Evolutionary conservation across 306 rosid species (phyloP).

Genomic region (Prunus mira): DNA sequence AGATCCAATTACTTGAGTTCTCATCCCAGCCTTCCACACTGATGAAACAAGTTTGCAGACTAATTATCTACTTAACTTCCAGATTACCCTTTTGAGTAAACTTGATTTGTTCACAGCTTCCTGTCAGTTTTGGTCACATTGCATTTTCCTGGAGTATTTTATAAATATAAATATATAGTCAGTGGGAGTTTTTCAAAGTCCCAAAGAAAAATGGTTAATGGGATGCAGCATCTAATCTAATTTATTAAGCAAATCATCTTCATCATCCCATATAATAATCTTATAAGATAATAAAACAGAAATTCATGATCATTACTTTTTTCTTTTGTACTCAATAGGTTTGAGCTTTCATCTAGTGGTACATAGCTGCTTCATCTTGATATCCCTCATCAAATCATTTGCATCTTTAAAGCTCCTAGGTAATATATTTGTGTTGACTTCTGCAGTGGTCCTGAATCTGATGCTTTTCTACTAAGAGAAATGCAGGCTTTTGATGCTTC

Average conservation of each 20-base stretch:
- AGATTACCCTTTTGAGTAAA: no score
- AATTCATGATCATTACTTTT: not conserved
- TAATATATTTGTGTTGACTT: constrained; percentile 17
- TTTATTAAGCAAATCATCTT: not conserved
- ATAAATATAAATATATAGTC: not conserved
- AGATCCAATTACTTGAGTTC: no score
- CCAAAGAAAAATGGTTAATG: not conserved
- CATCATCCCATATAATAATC: constrained; percentile 1
- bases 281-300: not conserved
- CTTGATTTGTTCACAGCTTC: no score
- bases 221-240: constrained; percentile 6
- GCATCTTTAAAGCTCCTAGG: not conserved
- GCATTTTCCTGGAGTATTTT: no score
- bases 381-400: constrained; percentile 6
- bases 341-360: not conserved
- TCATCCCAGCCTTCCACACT: no score
- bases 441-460: constrained; percentile 13
- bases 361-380: constrained; percentile 7
- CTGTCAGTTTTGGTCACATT: no score
- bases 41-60: not conserved
- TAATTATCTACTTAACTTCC: not conserved
- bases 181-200: not conserved
- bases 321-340: not conserved
- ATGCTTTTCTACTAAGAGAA: constrained; percentile 13
- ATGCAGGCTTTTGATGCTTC: constrained; percentile 14